A percentile compares a stretch with the other conserved stretches of the same genome.
phyloP scores from a whole-genome alignment of 2,329 filamentous ascomycete species.

The Helotiales sp. region DNA sequence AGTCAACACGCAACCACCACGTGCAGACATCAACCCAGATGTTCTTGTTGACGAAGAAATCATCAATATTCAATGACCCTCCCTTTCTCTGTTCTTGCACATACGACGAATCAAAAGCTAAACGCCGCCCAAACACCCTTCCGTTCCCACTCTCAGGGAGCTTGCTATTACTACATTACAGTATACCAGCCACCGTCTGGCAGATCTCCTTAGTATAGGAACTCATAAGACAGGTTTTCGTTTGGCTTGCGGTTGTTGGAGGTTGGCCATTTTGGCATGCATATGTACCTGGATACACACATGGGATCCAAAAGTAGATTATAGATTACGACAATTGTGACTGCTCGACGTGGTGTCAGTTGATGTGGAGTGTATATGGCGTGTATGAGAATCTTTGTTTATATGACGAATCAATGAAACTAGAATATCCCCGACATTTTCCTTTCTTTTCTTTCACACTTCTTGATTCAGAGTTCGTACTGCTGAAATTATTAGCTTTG shows the following conservation, averaged over 20 bases:
- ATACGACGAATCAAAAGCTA: neutral
- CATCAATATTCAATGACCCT: slow-evolving; percentile 16
- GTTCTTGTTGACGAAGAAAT: slow-evolving; percentile 32
- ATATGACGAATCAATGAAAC: neutral
- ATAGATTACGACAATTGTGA: neutral
- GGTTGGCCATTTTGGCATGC: neutral
- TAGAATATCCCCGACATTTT: no score
- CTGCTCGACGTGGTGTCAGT: neutral
- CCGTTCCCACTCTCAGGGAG: neutral
- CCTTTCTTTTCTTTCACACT: no score
- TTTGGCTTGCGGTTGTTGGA: neutral
- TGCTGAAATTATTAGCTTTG: no score
- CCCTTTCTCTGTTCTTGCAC: neutral
- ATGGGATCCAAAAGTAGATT: neutral
- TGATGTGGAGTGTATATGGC: neutral
- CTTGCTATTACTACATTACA: neutral
- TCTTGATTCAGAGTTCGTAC: no score
- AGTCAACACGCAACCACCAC: neutral
- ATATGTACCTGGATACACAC: neutral
- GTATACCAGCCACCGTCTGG: neutral
- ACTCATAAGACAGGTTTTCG: neutral
- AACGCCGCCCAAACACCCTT: no score
- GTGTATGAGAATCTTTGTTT: neutral
- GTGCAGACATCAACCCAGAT: slow-evolving; percentile 22
- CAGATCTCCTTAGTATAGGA: neutral